Percentiles rank a stretch among this genome's conserved stretches.
phyloP scores from a whole-genome alignment of 106 monocot genomes.

The Alisma plantagoaquatica region DNA sequence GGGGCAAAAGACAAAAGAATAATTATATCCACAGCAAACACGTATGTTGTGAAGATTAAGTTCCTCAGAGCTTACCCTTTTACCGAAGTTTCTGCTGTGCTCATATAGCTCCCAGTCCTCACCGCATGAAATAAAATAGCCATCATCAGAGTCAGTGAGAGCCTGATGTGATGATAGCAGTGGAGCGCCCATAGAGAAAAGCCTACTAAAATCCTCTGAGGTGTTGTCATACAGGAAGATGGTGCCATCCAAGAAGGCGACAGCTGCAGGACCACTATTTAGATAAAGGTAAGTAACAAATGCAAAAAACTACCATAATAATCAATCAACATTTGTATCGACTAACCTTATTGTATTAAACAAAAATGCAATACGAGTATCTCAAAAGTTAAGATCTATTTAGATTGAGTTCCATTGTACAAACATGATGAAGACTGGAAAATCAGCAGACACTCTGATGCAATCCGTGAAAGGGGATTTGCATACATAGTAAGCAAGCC shows the following conservation, averaged over 20 bases:
- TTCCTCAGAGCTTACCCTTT: constrained; percentile 5
- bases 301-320: no score
- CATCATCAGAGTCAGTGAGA: constrained; percentile 8
- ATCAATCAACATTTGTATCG: no score
- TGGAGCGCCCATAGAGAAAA: constrained; percentile 14
- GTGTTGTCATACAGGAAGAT: constrained; percentile 13
- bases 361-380: no score
- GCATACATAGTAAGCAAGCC: no score
- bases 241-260: constrained; percentile 25
- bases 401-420: no score
- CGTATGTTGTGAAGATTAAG: neutral
- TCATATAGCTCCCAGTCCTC: constrained; percentile 22
- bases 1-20: constrained; percentile 1
- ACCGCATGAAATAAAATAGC: constrained; percentile 10
- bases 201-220: neutral
- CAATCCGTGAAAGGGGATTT: no score
- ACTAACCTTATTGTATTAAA: no score
- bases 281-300: no score
- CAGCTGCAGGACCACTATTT: constrained; percentile 1
- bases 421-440: no score
- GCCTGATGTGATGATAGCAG: constrained; percentile 21
- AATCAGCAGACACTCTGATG: no score
- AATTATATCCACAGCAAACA: neutral
- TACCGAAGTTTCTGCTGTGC: constrained; percentile 15
- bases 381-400: no score